A percentile compares a stretch with the other conserved stretches of the same genome.
Conservation (phyloP, 2,329 filamentous ascomycete genomes). For the Fusarium fracticaudum region DNA sequence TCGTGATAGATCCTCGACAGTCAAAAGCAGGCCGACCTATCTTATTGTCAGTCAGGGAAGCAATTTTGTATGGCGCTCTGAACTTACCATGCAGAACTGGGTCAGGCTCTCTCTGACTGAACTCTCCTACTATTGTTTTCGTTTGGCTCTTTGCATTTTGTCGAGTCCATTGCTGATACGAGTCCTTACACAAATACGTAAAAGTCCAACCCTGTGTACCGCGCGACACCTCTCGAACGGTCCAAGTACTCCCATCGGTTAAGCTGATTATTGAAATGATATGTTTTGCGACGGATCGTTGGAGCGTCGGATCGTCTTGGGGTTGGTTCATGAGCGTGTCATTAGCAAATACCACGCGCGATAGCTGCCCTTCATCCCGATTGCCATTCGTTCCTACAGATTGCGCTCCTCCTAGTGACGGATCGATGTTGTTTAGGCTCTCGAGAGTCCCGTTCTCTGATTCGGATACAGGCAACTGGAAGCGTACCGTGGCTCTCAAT, state of each 20-base stretch:
- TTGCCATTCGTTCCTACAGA: constrained; percentile 22
- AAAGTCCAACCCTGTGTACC: constrained; percentile 62
- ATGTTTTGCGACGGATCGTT: constrained; percentile 60
- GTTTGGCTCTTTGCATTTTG: constrained; percentile 54
- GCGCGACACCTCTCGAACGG: constrained; percentile 55
- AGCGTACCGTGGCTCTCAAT: constrained; percentile 55
- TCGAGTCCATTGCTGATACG: constrained; percentile 60
- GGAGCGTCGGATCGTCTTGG: constrained; percentile 57
- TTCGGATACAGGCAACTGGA: constrained; percentile 53
- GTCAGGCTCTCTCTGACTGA: constrained; percentile 59
- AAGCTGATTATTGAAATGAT: constrained; percentile 56
- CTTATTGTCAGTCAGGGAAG: not conserved
- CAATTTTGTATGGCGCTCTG: not conserved
- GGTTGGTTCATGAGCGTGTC: constrained; percentile 62
- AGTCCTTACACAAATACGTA: constrained; percentile 63
- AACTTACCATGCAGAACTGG: constrained; percentile 55
- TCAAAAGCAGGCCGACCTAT: constrained; percentile 67
- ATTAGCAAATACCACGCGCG: constrained; percentile 54
- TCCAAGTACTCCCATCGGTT: constrained; percentile 62
- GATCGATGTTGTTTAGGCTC: constrained; percentile 47
- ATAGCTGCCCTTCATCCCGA: constrained; percentile 34
- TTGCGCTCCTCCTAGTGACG: constrained; percentile 45
- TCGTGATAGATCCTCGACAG: constrained; percentile 61
- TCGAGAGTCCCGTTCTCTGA: constrained; percentile 50
- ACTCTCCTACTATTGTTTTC: constrained; percentile 58